A percentile compares a stretch with the other conserved stretches of the same genome.
Evolutionary conservation across 768 basidiomycete species (phyloP).

Genomic region (Suillus fuscotomentosus): DNA sequence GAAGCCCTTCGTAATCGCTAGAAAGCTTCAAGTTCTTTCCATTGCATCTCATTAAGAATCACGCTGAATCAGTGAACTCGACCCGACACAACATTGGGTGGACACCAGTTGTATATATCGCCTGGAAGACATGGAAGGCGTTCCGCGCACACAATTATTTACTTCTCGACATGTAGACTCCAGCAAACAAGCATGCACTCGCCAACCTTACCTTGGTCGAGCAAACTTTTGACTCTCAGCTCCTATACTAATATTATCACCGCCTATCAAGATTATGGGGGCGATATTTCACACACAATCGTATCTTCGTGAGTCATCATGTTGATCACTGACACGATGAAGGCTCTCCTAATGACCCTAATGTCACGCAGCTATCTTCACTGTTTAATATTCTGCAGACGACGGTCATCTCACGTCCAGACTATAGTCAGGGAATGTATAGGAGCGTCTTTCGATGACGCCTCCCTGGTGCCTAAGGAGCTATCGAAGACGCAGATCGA

Average conservation of each 20-base stretch:
- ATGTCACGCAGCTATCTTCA: constrained; percentile 45
- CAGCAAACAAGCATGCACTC: constrained; percentile 37
- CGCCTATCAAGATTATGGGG: constrained; percentile 59
- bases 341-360: neutral
- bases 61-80: neutral
- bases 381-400: constrained; percentile 82
- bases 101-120: neutral
- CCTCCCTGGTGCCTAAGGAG: constrained; percentile 55
- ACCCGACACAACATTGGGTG: neutral
- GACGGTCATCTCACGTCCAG: constrained; percentile 70
- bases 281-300: constrained; percentile 76
- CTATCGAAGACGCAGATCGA: constrained; percentile 56
- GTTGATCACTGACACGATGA: neutral
- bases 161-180: neutral
- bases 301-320: constrained; percentile 60
- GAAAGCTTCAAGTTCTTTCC: too few relatives aligned
- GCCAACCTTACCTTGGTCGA: constrained; percentile 13
- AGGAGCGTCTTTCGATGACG: constrained; percentile 56
- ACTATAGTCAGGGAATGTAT: constrained; percentile 62
- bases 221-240: constrained; percentile 30
- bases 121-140: neutral
- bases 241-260: constrained; percentile 51
- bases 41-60: neutral
- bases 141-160: too few relatives aligned
- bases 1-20: neutral